These are phyloP conservation scores for Echeveria elegans DNA, from an alignment of 164 flowering plant species.

Conservation along the genomic window DNA sequence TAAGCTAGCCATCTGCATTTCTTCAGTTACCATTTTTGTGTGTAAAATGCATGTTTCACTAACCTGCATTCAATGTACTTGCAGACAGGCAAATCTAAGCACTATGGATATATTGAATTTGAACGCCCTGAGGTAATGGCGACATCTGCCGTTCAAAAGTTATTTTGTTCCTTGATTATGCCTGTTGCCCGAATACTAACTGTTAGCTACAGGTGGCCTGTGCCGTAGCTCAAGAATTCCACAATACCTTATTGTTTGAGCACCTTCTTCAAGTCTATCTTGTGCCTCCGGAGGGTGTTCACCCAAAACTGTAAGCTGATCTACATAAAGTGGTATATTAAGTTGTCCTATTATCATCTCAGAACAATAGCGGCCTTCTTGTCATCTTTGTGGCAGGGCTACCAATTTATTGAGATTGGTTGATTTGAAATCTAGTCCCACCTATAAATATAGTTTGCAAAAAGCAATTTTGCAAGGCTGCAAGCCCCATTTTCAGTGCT, in stretches of 20 bases:
- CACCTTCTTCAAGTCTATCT: conserved; percentile 76
- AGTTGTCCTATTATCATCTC: neutral
- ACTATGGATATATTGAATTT: conserved; percentile 86
- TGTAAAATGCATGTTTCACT: neutral
- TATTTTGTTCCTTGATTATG: neutral
- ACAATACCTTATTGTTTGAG: conserved; percentile 70
- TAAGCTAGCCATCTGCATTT: too few species aligned
- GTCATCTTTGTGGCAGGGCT: neutral
- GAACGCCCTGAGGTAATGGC: conserved; percentile 61
- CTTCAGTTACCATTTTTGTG: too few species aligned
- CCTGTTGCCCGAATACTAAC: neutral
- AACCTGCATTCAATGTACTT: conserved; percentile 7
- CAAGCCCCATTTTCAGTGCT: too few species aligned
- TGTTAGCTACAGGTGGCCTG: conserved; percentile 65
- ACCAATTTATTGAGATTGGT: neutral
- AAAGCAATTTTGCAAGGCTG: too few species aligned
- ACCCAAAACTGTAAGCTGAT: conserved; percentile 65
- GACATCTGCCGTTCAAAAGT: neutral
- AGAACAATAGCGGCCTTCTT: neutral
- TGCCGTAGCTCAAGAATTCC: conserved; percentile 78
- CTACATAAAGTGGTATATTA: neutral
- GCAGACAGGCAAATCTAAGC: conserved; percentile 92
- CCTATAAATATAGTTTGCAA: too few species aligned
- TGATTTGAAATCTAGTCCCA: too few species aligned
- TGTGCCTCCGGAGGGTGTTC: conserved; percentile 70